A percentile compares a stretch with the other conserved stretches of the same genome.
Evolutionary conservation across 1,284 basidiomycete genomes (phyloP).

Genomic region (Microbotryum intermedium): DNA sequence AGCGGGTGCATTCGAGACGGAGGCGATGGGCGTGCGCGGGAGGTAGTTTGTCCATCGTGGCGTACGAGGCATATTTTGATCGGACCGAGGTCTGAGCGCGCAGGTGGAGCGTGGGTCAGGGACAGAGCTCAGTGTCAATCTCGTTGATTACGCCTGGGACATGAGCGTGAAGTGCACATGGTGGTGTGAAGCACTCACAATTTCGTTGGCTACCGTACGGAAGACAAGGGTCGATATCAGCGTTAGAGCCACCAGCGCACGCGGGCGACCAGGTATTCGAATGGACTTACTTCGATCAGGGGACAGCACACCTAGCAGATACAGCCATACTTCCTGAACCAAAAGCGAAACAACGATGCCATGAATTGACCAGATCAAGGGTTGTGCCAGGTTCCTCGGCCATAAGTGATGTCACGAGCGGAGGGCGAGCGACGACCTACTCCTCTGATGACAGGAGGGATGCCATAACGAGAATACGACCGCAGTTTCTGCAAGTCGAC

Average conservation of each 20-base stretch:
- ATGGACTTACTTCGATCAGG: conserved; percentile 8
- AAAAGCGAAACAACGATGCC: background rate
- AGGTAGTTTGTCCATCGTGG: conserved; percentile 9
- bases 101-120: background rate
- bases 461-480: conserved; percentile 9
- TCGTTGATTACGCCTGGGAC: too few species aligned
- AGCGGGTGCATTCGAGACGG: conserved; percentile 10
- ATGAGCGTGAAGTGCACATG: background rate
- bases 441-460: conserved; percentile 8
- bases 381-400: background rate
- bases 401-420: background rate
- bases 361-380: too few species aligned
- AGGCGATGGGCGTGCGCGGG: conserved; percentile 1
- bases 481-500: conserved; percentile 10
- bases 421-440: background rate
- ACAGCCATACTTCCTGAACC: conserved; percentile 13
- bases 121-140: background rate
- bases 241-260: background rate
- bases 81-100: conserved; percentile 7
- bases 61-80: conserved; percentile 9
- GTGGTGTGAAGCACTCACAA: background rate
- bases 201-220: background rate
- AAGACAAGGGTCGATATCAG: background rate
- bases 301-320: conserved; percentile 7
- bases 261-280: background rate